Percentiles rank a stretch among this genome's conserved stretches.
These are phyloP conservation scores for Funneliformis geosporum DNA, from an alignment of 192 early-diverging fungal species.

Conservation along the genomic window DNA sequence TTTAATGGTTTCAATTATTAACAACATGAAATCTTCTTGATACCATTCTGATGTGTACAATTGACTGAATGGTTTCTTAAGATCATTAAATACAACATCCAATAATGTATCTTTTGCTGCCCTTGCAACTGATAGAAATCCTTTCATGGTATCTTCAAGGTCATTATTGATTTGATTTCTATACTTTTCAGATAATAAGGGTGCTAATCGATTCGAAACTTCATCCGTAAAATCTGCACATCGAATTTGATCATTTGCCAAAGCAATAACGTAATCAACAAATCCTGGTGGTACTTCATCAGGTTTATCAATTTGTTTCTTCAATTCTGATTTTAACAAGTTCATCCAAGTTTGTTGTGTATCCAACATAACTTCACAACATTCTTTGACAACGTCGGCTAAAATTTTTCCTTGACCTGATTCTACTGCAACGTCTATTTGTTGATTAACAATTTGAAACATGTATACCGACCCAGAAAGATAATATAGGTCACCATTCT, in stretches of 20 bases:
- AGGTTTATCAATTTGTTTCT: constrained; percentile 75
- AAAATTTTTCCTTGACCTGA: constrained; percentile 89
- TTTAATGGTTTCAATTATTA: constrained; percentile 90
- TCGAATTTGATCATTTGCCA: constrained; percentile 93
- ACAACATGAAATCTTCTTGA: constrained; percentile 81
- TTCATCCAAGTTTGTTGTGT: constrained; percentile 83
- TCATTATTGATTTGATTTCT: constrained; percentile 63
- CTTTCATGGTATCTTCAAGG: constrained; percentile 77
- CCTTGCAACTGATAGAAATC: constrained; percentile 88
- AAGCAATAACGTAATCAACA: constrained; percentile 93
- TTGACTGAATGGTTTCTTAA: constrained; percentile 69
- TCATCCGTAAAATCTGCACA: constrained; percentile 90
- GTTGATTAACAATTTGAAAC: constrained; percentile 99
- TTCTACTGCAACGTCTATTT: constrained; percentile 84
- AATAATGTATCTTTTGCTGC: constrained; percentile 73
- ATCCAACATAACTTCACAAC: constrained; percentile 78
- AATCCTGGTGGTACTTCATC: constrained; percentile 80
- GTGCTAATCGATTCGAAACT: constrained; percentile 59
- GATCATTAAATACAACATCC: constrained; percentile 84
- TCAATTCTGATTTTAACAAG: constrained; percentile 72
- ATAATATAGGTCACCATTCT: constrained; percentile 78
- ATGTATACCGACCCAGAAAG: constrained; percentile 83
- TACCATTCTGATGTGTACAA: constrained; percentile 90
- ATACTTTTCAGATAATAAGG: constrained; percentile 59
- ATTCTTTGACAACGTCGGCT: constrained; percentile 81